phyloP scores from a whole-genome alignment of 169 alveolate species.

The Plasmodium yoelii region DNA sequence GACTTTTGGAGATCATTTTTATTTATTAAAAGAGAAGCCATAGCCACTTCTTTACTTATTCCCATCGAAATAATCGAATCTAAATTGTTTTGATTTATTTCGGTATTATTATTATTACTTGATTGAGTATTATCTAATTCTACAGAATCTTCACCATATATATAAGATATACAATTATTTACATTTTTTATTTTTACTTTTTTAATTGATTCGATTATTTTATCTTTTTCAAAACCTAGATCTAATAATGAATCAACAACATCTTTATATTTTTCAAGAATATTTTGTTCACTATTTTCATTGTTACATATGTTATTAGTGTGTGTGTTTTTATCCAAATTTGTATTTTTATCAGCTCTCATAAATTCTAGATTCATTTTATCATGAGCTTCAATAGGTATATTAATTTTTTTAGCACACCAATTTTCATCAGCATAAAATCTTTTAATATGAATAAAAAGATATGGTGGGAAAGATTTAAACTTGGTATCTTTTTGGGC shows the following conservation, averaged over 20 bases:
- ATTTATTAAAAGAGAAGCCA: constrained; percentile 59
- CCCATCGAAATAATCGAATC: constrained; percentile 56
- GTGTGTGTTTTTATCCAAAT: background rate
- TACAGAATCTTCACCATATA: constrained; percentile 63
- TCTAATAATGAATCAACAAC: constrained; percentile 34
- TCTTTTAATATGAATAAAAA: constrained; percentile 82
- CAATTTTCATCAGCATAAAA: constrained; percentile 80
- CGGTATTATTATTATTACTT: constrained; percentile 4
- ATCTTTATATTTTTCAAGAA: constrained; percentile 21
- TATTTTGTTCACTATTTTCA: constrained; percentile 5
- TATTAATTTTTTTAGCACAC: constrained; percentile 81
- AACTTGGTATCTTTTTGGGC: constrained; percentile 76
- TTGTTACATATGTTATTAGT: background rate
- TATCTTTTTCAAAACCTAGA: constrained; percentile 62
- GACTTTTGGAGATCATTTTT: constrained; percentile 61
- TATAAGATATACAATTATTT: constrained; percentile 56
- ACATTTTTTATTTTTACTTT: constrained; percentile 67
- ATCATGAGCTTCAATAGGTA: constrained; percentile 78
- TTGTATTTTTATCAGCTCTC: constrained; percentile 5
- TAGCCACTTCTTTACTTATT: constrained; percentile 54
- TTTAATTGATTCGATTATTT: constrained; percentile 42
- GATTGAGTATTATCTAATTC: constrained; percentile 19
- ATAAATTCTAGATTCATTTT: constrained; percentile 36
- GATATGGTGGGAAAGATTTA: constrained; percentile 80
- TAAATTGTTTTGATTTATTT: constrained; percentile 26